phyloP scores from a whole-genome alignment of 441 rosid genomes.

The Brassica hybrid region DNA sequence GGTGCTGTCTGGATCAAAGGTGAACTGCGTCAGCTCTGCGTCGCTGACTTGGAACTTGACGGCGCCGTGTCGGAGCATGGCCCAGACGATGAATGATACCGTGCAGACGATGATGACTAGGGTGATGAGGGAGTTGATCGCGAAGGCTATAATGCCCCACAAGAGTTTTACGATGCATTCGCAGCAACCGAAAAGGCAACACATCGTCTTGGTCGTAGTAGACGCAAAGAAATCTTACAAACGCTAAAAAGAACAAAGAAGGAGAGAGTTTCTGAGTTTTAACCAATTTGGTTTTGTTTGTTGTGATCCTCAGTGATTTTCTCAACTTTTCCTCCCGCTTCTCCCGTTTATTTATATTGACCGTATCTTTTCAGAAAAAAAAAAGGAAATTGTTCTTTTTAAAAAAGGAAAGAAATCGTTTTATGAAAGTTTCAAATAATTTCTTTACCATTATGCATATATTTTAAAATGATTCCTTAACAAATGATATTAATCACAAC shows the following conservation, averaged over 20 bases:
- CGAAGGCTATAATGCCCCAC: not conserved
- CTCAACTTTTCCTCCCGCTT: not conserved
- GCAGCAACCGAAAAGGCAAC: not conserved
- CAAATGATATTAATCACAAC: not conserved
- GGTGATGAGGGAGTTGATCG: not conserved
- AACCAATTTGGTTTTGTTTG: not conserved
- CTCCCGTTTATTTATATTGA: not conserved
- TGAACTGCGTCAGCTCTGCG: not conserved
- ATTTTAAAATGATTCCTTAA: not conserved
- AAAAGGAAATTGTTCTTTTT: not conserved
- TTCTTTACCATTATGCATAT: not conserved
- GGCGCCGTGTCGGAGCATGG: not conserved
- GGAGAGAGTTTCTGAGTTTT: not conserved
- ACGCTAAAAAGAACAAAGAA: not conserved
- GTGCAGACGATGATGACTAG: conserved; percentile 7
- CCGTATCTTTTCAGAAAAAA: not conserved
- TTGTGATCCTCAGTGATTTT: not conserved
- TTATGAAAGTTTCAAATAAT: not conserved
- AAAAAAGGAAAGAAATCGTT: not conserved
- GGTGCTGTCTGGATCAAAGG: not conserved
- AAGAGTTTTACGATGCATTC: not conserved
- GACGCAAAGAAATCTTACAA: not conserved
- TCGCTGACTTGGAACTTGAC: not conserved
- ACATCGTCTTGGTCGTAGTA: not conserved
- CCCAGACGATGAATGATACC: not conserved